Evolutionary conservation across 2,329 filamentous ascomycete genomes (phyloP), one percentile per base, ranked within the genome.

Genomic region (Talaromyces sp.): DNA sequence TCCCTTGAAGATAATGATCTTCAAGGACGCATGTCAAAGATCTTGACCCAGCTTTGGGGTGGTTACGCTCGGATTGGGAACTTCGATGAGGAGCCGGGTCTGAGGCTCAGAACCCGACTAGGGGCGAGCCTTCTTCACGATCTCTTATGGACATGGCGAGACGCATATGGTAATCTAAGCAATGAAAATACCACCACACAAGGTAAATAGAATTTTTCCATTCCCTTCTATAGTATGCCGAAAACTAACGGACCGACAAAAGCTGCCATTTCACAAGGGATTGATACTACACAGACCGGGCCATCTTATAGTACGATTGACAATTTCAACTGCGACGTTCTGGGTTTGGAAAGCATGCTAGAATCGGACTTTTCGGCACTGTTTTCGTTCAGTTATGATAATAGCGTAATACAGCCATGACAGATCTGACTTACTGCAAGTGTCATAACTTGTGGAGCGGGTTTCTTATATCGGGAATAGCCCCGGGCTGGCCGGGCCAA

Each of bases 1-100:
- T 69, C 68, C 11, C 31, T 67, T 1, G 69, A 69, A 65, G 67
- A 71, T 25, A 70, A 70, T 58, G 68, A 72, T 64, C 54, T 69
- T 34, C 65, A 58, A 7, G 69, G 67, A 3, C 60, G 69, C 31
- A 61, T 61, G 31, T 70, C 62, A 15, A 71, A 69, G 45, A 69
- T 68, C 3, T 40, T 71, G 43, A 63, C 70, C 7, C 69, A 70
- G 22, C 38, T 71, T 19, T 71, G 68, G 65, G 65, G 59, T 56
- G 51, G 65, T 2, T 67, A 69, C 11, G 58, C 61, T 15, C 53
- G 64, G 1, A 60, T 58, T 38, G 56, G 61, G 11, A 47, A 65
- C 25, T 61, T 51, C 15, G 36, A 51, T 3, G 54, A 68, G 22
- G 66, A 67, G 17, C 70, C 69, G 4, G 43, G 38, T 7, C 58